Evolutionary conservation across 1,284 basidiomycete genomes (phyloP).

Genomic region (Malassezia obtusa): DNA sequence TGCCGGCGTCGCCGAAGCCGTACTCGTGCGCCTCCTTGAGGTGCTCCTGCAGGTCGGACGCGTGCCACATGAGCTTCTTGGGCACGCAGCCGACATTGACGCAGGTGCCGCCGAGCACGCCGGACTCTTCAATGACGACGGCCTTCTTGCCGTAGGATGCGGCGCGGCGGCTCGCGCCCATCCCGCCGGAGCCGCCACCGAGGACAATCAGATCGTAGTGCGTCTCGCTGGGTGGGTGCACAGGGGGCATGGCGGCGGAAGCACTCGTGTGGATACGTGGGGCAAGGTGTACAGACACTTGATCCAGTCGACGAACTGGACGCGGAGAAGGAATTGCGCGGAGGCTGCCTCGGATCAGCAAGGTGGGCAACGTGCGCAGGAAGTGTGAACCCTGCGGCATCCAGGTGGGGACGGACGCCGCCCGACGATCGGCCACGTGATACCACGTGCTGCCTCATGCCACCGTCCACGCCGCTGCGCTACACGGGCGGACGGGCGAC

Average conservation of each 20-base stretch:
- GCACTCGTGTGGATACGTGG: slow-evolving; percentile 4
- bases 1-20: slow-evolving; percentile 56
- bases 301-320: not conserved
- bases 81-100: slow-evolving; percentile 65
- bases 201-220: slow-evolving; percentile 47
- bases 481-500: slow-evolving; percentile 3
- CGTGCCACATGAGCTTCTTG: slow-evolving; percentile 94
- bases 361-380: not conserved
- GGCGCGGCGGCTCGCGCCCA: slow-evolving; percentile 55
- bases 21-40: slow-evolving; percentile 65
- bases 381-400: not conserved
- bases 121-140: slow-evolving; percentile 71
- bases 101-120: slow-evolving; percentile 81
- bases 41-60: slow-evolving; percentile 73
- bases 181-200: slow-evolving; percentile 47
- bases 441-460: not conserved
- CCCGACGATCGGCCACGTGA: not conserved
- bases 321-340: not conserved
- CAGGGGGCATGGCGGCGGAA: slow-evolving; percentile 34
- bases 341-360: not conserved
- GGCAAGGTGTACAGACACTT: not conserved
- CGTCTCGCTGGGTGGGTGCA: slow-evolving; percentile 27
- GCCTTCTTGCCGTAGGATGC: slow-evolving; percentile 89
- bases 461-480: slow-evolving; percentile 5
- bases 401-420: not conserved